phyloP scores from a whole-genome alignment of 345 rosid species.

The Heritiera fomes region DNA sequence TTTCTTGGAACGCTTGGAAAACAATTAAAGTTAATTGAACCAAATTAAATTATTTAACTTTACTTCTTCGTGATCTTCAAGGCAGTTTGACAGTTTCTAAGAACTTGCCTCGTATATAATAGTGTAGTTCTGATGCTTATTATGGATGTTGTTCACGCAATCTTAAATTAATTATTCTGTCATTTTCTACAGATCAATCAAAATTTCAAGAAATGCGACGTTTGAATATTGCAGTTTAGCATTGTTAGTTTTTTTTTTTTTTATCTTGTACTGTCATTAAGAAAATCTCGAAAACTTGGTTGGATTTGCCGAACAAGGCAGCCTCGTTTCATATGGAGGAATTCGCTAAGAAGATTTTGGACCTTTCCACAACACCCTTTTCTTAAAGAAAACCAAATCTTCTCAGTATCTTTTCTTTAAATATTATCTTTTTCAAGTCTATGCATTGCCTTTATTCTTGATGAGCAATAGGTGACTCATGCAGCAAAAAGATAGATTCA shows the following conservation, averaged over 20 bases:
- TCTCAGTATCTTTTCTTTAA: background rate
- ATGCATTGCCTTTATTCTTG: constrained; percentile 18
- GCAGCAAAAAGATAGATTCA: constrained; percentile 31
- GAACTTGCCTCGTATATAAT: background rate
- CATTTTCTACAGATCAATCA: background rate
- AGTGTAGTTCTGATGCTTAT: background rate
- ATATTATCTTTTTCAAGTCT: constrained; percentile 2
- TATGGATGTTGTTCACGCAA: background rate
- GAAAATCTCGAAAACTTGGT: background rate
- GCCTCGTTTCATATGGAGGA: background rate
- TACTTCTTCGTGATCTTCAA: background rate
- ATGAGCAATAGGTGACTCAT: constrained; percentile 38
- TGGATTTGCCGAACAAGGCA: background rate
- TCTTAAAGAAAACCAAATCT: constrained; percentile 25
- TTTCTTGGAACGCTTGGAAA: background rate
- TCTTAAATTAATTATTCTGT: background rate
- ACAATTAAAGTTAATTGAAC: background rate
- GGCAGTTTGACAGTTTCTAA: background rate
- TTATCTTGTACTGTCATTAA: background rate
- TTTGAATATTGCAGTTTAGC: background rate
- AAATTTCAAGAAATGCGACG: background rate
- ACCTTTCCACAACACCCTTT: constrained; percentile 11
- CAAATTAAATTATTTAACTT: background rate
- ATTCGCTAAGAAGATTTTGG: background rate
- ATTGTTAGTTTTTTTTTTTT: background rate